Evolutionary conservation across 805 yeast species (phyloP), one percentile per base, ranked within the genome.

Genomic region (Sugiyamaella floridensis): DNA sequence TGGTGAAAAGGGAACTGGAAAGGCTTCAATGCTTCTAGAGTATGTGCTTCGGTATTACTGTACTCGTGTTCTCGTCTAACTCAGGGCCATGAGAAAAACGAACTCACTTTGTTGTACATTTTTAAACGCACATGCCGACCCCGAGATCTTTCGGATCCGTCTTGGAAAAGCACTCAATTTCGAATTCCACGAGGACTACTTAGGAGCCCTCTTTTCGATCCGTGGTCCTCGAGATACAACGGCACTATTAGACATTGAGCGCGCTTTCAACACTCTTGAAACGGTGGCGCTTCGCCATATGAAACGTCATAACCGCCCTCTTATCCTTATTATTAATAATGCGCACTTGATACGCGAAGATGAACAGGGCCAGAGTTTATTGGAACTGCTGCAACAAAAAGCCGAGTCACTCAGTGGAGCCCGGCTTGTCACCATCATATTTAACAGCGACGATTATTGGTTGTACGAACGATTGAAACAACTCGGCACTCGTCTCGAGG

Each of bases 1-100:
- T 42, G 95, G 95, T 29, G 95, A 86, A 64, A 86, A 87, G 64
- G 95, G 95, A 0, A 86, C 93, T 0, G 95, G 95, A 1, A 86
- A 86, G 63, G 82, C 89, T 0, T 82, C 92, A 0, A 76, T 88
- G 72, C 74, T 87, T 14, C 67, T 85, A 60, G 89, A 86, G 29
- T 44, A 16, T 11, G 37, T 32, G 37, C 4, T 14, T 29, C 34
- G n/a, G 6, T 22, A 22, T 22, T 4, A 12, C 43, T 41, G 18
- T 16, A 41, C 22, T 28, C n/a, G 11, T 8, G 15, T 4, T 16
- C 29, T 14, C 11, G 12, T 20, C 47, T 22, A 42, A 42, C 15
- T 42, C 28, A 15, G 34, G 58, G 77, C 89, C 2, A 79, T 87
- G 73, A 76, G 80, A 54, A 78, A 82, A 58, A 80, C 79, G 1